These are phyloP conservation scores for Aspergillus carbonarius DNA, from an alignment of 2,329 filamentous ascomycete genomes.

Conservation along the genomic window DNA sequence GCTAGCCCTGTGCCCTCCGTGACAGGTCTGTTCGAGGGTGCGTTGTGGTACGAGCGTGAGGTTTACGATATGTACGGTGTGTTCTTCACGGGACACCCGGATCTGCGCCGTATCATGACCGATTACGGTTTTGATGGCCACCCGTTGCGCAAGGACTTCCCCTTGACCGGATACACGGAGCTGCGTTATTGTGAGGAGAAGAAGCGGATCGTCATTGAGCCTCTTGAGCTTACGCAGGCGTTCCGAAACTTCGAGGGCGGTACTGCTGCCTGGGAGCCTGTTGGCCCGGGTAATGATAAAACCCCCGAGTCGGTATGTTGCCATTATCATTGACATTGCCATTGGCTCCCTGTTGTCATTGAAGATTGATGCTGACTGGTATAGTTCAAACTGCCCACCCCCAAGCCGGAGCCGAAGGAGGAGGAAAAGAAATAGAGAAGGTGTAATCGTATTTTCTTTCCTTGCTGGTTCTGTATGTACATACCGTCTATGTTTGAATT, in stretches of 20 bases:
- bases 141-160: conserved; percentile 96
- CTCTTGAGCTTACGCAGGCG: conserved; percentile 93
- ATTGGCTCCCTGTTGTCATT: not conserved
- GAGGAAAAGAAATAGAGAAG: conserved; percentile 81
- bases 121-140: conserved; percentile 99
- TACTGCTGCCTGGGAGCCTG: conserved; percentile 68
- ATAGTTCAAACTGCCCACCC: conserved; percentile 88
- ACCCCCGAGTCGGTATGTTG: conserved; percentile 67
- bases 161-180: conserved; percentile 96
- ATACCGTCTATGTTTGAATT: conserved; percentile 32
- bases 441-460: conserved; percentile 39
- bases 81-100: conserved; percentile 93
- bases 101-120: conserved; percentile 96
- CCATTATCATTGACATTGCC: not conserved
- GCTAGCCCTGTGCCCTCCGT: conserved; percentile 88
- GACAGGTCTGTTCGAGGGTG: conserved; percentile 83
- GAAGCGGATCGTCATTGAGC: conserved; percentile 98
- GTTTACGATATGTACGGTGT: conserved; percentile 97
- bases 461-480: conserved; percentile 38
- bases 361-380: conserved; percentile 1
- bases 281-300: conserved; percentile 70
- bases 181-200: conserved; percentile 98
- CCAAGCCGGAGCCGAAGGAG: conserved; percentile 90
- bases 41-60: conserved; percentile 98
- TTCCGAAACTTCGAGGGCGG: conserved; percentile 98